These are phyloP conservation scores for Aspergillus sp. DNA, from an alignment of 2,329 filamentous ascomycete species.

Conservation along the genomic window DNA sequence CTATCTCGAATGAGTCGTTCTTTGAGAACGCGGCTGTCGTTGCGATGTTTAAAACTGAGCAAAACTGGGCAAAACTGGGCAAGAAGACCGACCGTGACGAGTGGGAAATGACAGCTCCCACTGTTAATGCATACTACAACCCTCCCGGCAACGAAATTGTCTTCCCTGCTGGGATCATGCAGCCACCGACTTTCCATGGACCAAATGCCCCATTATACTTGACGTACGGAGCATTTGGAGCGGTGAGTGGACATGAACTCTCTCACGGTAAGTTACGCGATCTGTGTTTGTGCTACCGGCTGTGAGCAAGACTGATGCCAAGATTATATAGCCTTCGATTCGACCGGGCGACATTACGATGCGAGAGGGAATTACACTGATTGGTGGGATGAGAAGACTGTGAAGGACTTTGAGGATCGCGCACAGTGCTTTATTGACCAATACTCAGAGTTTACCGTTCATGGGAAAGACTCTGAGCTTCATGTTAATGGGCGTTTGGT, in stretches of 20 bases:
- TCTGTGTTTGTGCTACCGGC: background rate
- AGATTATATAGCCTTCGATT: constrained; percentile 58
- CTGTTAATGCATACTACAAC: constrained; percentile 68
- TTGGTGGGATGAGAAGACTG: constrained; percentile 66
- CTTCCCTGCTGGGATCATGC: constrained; percentile 69
- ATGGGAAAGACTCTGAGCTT: constrained; percentile 56
- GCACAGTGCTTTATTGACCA: constrained; percentile 68
- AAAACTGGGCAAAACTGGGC: constrained; percentile 58
- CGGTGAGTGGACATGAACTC: constrained; percentile 67
- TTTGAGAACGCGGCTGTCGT: constrained; percentile 60
- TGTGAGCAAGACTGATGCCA: constrained; percentile 4
- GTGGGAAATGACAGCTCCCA: constrained; percentile 62
- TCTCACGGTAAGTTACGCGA: constrained; percentile 51
- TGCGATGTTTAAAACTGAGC: constrained; percentile 48
- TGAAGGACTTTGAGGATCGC: constrained; percentile 57
- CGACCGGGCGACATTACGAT: constrained; percentile 63
- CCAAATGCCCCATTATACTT: constrained; percentile 61
- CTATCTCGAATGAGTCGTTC: constrained; percentile 52
- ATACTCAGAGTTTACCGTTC: constrained; percentile 61
- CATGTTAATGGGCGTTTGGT: constrained; percentile 65
- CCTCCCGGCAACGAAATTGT: constrained; percentile 66
- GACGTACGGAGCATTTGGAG: constrained; percentile 68
- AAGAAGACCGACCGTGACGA: constrained; percentile 61
- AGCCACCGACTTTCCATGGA: constrained; percentile 65
- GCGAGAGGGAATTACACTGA: constrained; percentile 63